These are phyloP conservation scores for Clarireedia homoeocarpa DNA, from an alignment of 2,329 filamentous ascomycete species.

Conservation along the genomic window DNA sequence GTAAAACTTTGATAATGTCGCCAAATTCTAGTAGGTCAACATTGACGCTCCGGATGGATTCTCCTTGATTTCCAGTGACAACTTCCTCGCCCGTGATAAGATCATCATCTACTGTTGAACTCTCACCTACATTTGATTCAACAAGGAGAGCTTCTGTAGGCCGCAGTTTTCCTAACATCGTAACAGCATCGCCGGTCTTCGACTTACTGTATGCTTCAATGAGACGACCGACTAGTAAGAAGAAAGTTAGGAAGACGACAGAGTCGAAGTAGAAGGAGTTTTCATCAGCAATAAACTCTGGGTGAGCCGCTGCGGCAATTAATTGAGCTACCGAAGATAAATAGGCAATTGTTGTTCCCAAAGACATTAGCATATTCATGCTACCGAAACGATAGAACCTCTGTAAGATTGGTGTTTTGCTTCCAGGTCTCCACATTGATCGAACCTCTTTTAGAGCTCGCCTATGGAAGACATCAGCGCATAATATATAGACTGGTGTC, in stretches of 20 bases:
- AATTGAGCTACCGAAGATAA: constrained; percentile 74
- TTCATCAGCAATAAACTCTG: constrained; percentile 33
- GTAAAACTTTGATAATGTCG: constrained; percentile 65
- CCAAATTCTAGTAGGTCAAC: constrained; percentile 62
- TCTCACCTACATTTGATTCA: constrained; percentile 31
- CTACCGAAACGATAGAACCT: constrained; percentile 90
- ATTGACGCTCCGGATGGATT: constrained; percentile 17
- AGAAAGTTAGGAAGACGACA: constrained; percentile 85
- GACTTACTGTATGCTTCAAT: constrained; percentile 89
- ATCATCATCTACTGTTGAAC: constrained; percentile 1
- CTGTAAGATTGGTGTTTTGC: constrained; percentile 61
- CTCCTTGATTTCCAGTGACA: not conserved
- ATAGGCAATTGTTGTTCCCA: constrained; percentile 84
- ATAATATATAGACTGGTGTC: constrained; percentile 81
- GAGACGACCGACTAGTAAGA: constrained; percentile 66
- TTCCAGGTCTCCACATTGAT: constrained; percentile 69
- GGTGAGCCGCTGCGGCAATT: constrained; percentile 49
- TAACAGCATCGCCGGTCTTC: constrained; percentile 79
- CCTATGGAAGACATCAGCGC: constrained; percentile 76
- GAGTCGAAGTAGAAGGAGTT: constrained; percentile 78
- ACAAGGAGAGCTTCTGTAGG: constrained; percentile 70
- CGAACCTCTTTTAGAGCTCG: constrained; percentile 72
- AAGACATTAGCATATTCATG: constrained; percentile 90
- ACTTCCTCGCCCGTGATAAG: constrained; percentile 4
- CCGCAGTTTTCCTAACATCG: constrained; percentile 67